phyloP scores from a whole-genome alignment of 352 stramenopile genomes.

The Globisporangium uncinulatum region DNA sequence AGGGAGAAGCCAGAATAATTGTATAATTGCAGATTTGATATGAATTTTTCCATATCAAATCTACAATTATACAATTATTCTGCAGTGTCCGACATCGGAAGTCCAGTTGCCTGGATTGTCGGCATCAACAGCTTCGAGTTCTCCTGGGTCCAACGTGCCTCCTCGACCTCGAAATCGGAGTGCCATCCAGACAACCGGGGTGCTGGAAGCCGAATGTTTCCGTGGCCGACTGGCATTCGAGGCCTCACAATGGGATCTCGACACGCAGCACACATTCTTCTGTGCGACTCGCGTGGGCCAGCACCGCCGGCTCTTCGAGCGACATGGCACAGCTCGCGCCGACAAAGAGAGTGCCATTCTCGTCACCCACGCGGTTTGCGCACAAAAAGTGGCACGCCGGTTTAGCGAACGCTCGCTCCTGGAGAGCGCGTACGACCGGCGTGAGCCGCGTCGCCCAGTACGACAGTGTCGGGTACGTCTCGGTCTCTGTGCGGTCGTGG shows the following conservation, averaged over 20 bases:
- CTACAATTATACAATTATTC: too few species aligned
- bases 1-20: too few species aligned
- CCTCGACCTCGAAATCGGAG: too few species aligned
- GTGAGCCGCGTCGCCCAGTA: conserved; percentile 72
- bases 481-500: conserved; percentile 45
- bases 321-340: conserved; percentile 71
- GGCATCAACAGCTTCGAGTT: too few species aligned
- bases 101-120: too few species aligned
- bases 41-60: too few species aligned
- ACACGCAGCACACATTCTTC: conserved; percentile 58
- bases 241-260: conserved; percentile 22
- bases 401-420: conserved; percentile 28
- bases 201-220: too few species aligned
- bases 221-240: too few species aligned
- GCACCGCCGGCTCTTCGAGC: conserved; percentile 45
- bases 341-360: conserved; percentile 81
- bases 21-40: too few species aligned
- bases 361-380: conserved; percentile 69
- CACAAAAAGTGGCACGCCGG: conserved; percentile 66
- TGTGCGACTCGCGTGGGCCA: conserved; percentile 39
- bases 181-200: too few species aligned
- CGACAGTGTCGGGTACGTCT: conserved; percentile 42
- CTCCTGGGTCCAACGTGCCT: too few species aligned
- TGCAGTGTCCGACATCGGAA: too few species aligned
- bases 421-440: conserved; percentile 46